Percentiles rank a stretch among this genome's conserved stretches.
phyloP scores from a whole-genome alignment of 352 stramenopile species.

The Phytophthora sansomeana region DNA sequence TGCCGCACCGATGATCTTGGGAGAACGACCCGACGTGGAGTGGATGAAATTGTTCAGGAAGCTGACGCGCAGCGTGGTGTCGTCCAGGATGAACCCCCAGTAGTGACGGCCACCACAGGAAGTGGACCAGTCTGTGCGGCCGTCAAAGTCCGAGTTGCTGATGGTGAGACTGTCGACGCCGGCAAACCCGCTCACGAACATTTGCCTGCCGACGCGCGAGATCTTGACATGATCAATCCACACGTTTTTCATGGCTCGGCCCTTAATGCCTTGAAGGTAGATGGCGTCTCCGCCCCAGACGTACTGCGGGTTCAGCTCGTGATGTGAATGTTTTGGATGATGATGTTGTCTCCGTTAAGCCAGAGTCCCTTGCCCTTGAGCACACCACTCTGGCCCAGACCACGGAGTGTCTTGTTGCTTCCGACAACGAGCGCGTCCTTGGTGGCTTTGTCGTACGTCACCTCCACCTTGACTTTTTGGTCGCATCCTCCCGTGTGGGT shows the following conservation, averaged over 20 bases:
- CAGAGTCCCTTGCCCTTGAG: constrained; percentile 36
- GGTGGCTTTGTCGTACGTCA: constrained; percentile 40
- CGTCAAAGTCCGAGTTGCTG: constrained; percentile 61
- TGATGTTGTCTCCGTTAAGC: constrained; percentile 42
- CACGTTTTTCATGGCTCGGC: constrained; percentile 26
- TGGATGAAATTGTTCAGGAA: constrained; percentile 52
- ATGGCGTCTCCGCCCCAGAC: constrained; percentile 41
- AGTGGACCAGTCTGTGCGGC: constrained; percentile 41
- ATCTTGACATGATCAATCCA: constrained; percentile 65
- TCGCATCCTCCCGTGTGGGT: constrained; percentile 53
- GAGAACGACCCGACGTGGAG: constrained; percentile 40
- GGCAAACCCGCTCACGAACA: constrained; percentile 44
- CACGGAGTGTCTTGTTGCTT: constrained; percentile 42
- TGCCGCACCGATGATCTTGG: constrained; percentile 39
- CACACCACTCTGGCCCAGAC: constrained; percentile 29
- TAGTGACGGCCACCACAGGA: constrained; percentile 61
- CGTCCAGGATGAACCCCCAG: constrained; percentile 44
- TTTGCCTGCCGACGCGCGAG: constrained; percentile 44
- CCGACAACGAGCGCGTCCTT: constrained; percentile 26
- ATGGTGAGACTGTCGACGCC: constrained; percentile 50
- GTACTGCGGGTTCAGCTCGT: constrained; percentile 50
- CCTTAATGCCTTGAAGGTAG: constrained; percentile 29
- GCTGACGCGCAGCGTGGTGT: constrained; percentile 27
- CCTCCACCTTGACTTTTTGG: constrained; percentile 35
- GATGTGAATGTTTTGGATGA: constrained; percentile 56